phyloP scores from a whole-genome alignment of 202 grass and related monocot species.

The Schoenoplectus tabernaemontani region DNA sequence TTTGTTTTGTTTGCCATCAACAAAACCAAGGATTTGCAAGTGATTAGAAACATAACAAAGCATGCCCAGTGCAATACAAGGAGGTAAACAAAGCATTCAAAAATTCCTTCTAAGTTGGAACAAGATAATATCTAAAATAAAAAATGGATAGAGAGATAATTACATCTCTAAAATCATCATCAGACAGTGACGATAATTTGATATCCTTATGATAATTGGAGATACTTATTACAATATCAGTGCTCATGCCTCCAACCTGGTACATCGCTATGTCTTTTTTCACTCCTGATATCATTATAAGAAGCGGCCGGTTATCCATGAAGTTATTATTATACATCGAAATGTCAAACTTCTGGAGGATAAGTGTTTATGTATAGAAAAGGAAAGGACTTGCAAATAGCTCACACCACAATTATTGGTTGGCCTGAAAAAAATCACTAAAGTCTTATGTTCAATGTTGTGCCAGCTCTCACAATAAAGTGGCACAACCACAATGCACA shows the following conservation, averaged over 20 bases:
- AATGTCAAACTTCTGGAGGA: not conserved
- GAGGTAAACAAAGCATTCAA: not conserved
- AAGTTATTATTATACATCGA: not conserved
- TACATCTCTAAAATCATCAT: conserved; percentile 73
- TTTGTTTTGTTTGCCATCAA: not conserved
- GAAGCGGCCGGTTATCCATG: not conserved
- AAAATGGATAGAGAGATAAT: conserved; percentile 1
- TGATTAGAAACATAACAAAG: not conserved
- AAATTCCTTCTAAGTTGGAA: not conserved
- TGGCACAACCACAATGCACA: no score
- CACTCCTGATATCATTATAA: conserved; percentile 38
- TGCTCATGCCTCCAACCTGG: conserved; percentile 42
- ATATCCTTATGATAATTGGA: conserved; percentile 42
- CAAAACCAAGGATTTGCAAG: not conserved
- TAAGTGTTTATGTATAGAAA: not conserved
- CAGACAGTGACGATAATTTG: conserved; percentile 41
- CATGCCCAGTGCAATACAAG: not conserved
- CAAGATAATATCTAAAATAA: conserved; percentile 11
- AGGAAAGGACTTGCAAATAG: not conserved
- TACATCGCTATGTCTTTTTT: conserved; percentile 47
- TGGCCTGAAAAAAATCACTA: not conserved
- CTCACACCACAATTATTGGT: not conserved
- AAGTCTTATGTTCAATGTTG: not conserved
- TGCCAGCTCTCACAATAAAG: not conserved
- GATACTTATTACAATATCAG: conserved; percentile 58